Evolutionary conservation across 768 basidiomycete species (phyloP).

Genomic region (Hygrophoropsis aurantiaca): DNA sequence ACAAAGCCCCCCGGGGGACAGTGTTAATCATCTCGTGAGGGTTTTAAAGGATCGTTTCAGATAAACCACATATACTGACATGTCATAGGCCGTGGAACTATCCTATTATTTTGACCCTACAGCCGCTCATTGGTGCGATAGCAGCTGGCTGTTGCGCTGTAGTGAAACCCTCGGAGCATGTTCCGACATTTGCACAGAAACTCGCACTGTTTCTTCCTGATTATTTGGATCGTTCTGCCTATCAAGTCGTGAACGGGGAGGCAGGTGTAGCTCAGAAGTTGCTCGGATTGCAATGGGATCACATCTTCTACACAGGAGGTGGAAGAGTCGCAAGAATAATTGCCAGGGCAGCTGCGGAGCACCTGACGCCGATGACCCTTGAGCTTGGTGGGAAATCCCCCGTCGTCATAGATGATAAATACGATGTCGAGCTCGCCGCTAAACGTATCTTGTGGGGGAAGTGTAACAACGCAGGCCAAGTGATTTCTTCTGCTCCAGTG

Average conservation of each 20-base stretch:
- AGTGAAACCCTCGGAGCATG: conserved; percentile 64
- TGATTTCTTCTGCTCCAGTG: conserved; percentile 8
- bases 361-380: conserved; percentile 34
- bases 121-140: conserved; percentile 69
- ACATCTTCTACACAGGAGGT: conserved; percentile 40
- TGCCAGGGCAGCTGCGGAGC: conserved; percentile 23
- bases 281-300: conserved; percentile 29
- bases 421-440: conserved; percentile 51
- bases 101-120: conserved; percentile 52
- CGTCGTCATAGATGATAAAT: conserved; percentile 42
- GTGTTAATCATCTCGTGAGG: conserved; percentile 60
- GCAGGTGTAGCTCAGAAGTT: conserved; percentile 38
- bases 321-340: conserved; percentile 23
- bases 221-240: conserved; percentile 52
- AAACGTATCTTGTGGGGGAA: conserved; percentile 71
- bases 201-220: conserved; percentile 55
- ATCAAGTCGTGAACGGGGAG: conserved; percentile 51
- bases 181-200: conserved; percentile 47
- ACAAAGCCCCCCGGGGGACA: conserved; percentile 60
- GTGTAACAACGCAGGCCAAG: conserved; percentile 64
- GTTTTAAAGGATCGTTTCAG: neutral
- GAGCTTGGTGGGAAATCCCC: conserved; percentile 44
- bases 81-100: conserved; percentile 64
- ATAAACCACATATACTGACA: neutral
- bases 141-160: conserved; percentile 70